Percentiles rank a stretch among this genome's conserved stretches.
phyloP scores from a whole-genome alignment of 306 rosid genomes.

The Castanopsis chinensis region DNA sequence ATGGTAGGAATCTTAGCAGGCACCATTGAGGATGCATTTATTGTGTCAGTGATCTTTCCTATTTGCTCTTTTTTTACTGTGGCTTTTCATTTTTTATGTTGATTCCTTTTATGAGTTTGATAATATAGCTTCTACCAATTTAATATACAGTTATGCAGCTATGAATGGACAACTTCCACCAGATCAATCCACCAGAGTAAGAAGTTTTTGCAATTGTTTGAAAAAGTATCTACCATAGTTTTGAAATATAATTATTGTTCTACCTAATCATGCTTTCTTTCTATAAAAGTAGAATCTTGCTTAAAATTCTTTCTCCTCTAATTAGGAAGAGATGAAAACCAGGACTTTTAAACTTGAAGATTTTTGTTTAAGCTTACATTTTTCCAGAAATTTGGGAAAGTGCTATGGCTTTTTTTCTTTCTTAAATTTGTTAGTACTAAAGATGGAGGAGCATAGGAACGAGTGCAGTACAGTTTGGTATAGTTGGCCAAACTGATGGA shows the following conservation, averaged over 20 bases:
- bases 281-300: not conserved
- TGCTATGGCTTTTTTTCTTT: not conserved
- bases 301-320: not conserved
- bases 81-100: constrained; percentile 1
- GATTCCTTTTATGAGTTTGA: constrained; percentile 9
- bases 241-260: not conserved
- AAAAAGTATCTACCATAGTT: not conserved
- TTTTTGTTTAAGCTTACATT: not conserved
- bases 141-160: constrained; percentile 74
- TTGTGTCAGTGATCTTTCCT: constrained; percentile 54
- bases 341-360: not conserved
- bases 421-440: not conserved
- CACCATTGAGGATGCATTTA: constrained; percentile 75
- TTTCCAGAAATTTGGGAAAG: not conserved
- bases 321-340: not conserved
- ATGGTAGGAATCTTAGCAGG: constrained; percentile 91
- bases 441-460: no score
- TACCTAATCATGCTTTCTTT: no score
- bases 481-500: no score
- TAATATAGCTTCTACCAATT: constrained; percentile 18
- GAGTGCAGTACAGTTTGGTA: no score
- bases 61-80: not conserved
- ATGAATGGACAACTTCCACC: constrained; percentile 55
- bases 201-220: constrained; percentile 14
- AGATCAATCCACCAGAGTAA: constrained; percentile 37